phyloP scores from a whole-genome alignment of 768 basidiomycete species.

The Pulveroboletus sp. region DNA sequence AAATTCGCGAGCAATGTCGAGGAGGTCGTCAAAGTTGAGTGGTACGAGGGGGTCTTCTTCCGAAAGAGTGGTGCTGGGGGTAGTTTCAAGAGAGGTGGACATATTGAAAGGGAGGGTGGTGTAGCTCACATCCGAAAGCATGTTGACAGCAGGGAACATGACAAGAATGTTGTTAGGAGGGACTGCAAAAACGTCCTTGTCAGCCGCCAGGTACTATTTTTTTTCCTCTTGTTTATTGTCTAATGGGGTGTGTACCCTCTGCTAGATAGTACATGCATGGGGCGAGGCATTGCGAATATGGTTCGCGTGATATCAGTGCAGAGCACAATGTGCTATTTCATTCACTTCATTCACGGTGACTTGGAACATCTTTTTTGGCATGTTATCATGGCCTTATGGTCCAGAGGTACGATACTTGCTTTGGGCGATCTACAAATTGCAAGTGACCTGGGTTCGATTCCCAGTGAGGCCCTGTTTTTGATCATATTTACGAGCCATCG shows the following conservation, averaged over 20 bases:
- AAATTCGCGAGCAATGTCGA: slow-evolving; percentile 28
- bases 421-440: slow-evolving; percentile 28
- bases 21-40: slow-evolving; percentile 25
- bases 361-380: too few relatives aligned
- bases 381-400: slow-evolving; percentile 25
- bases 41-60: slow-evolving; percentile 4
- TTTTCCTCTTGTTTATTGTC: too few relatives aligned
- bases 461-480: slow-evolving; percentile 29
- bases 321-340: too few relatives aligned
- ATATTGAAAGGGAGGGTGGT: slow-evolving; percentile 5
- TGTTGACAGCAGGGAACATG: slow-evolving; percentile 13
- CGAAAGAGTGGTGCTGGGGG: too few relatives aligned
- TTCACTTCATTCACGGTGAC: too few relatives aligned
- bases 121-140: slow-evolving; percentile 18
- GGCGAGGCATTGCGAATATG: too few relatives aligned
- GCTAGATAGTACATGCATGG: too few relatives aligned
- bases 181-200: background rate
- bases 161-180: background rate
- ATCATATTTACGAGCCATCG: too few relatives aligned
- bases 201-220: slow-evolving; percentile 8
- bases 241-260: too few relatives aligned
- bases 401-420: slow-evolving; percentile 39
- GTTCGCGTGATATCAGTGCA: too few relatives aligned
- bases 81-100: background rate
- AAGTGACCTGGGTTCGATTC: slow-evolving; percentile 39